phyloP scores from a whole-genome alignment of 2,329 filamentous ascomycete species.

The Neopestalotiopsis sp. region DNA sequence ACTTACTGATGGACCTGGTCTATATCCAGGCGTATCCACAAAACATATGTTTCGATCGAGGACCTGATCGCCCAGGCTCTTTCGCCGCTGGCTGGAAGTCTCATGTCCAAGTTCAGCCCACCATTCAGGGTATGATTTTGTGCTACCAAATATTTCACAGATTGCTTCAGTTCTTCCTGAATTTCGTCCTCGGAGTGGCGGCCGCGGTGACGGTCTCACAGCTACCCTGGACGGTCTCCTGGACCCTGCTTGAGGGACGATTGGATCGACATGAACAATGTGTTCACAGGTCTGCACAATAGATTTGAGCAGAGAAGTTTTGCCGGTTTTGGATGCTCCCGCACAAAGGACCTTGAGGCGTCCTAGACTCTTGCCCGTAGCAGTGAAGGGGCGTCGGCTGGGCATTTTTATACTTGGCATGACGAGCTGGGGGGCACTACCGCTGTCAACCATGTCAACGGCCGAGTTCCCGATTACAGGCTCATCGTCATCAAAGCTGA shows the following conservation, averaged over 20 bases:
- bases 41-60: constrained; percentile 94
- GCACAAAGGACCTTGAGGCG: constrained; percentile 88
- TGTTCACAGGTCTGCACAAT: constrained; percentile 88
- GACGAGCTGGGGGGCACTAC: constrained; percentile 77
- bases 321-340: constrained; percentile 81
- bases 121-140: constrained; percentile 86
- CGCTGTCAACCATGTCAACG: constrained; percentile 49
- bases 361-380: constrained; percentile 82
- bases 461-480: constrained; percentile 51
- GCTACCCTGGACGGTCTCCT: constrained; percentile 22
- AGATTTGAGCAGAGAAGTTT: constrained; percentile 87
- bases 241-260: constrained; percentile 42
- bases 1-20: constrained; percentile 58
- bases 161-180: constrained; percentile 48
- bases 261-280: constrained; percentile 89
- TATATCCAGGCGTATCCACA: constrained; percentile 79
- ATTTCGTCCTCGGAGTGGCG: constrained; percentile 27
- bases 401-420: constrained; percentile 98
- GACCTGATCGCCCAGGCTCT: constrained; percentile 76
- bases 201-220: constrained; percentile 18
- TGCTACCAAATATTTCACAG: constrained; percentile 78
- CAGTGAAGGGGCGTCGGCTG: constrained; percentile 85
- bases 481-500: constrained; percentile 55
- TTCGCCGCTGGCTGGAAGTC: constrained; percentile 63
- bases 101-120: constrained; percentile 80